phyloP scores from a whole-genome alignment of 805 yeast genomes.

The Yamadazyma akitaensis region DNA sequence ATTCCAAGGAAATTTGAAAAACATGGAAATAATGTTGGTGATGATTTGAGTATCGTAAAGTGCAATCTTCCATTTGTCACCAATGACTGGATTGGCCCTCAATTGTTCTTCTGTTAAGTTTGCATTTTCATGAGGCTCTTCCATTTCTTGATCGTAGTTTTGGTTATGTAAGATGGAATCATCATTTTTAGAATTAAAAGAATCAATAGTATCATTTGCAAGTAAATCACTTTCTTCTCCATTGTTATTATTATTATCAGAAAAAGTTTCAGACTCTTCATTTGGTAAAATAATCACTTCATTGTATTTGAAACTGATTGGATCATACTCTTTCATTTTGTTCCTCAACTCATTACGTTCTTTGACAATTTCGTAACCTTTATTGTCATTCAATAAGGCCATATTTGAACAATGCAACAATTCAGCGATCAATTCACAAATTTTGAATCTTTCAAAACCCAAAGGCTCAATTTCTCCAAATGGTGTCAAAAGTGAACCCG shows the following conservation, averaged over 20 bases:
- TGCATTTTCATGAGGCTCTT: constrained; percentile 43
- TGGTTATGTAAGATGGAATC: constrained; percentile 23
- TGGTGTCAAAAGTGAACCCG: constrained; percentile 24
- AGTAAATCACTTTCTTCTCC: constrained; percentile 5
- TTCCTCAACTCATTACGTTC: constrained; percentile 36
- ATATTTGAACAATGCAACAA: constrained; percentile 46
- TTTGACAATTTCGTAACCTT: constrained; percentile 40
- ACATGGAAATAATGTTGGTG: constrained; percentile 40
- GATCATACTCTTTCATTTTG: constrained; percentile 41
- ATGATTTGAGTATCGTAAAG: constrained; percentile 43
- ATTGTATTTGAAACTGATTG: constrained; percentile 44
- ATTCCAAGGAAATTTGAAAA: constrained; percentile 47
- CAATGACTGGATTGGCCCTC: constrained; percentile 41
- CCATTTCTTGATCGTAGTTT: constrained; percentile 30
- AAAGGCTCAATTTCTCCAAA: constrained; percentile 40
- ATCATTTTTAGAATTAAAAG: constrained; percentile 21
- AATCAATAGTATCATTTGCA: constrained; percentile 32
- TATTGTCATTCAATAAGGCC: constrained; percentile 44
- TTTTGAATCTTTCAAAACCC: constrained; percentile 45
- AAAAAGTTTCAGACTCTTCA: neutral
- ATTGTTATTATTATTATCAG: neutral
- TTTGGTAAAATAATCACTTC: constrained; percentile 38
- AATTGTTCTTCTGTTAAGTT: constrained; percentile 42
- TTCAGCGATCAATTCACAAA: constrained; percentile 46
- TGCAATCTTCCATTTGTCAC: constrained; percentile 41